Evolutionary conservation across 768 basidiomycete species (phyloP), one percentile per base, ranked within the genome.

Genomic region (Sistotremastrum niveocremeum): DNA sequence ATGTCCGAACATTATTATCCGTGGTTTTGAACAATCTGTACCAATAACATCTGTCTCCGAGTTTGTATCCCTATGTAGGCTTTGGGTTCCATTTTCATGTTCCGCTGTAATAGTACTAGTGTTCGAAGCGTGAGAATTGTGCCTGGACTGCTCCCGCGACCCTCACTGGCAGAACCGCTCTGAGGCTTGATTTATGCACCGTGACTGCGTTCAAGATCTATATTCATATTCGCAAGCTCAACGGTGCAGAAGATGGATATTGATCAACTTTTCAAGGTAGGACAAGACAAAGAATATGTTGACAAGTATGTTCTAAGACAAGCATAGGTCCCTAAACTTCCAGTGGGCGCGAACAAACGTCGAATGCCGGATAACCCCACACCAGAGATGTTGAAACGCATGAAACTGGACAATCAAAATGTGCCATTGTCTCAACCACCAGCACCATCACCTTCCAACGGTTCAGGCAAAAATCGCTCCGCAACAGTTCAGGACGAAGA

Each of bases 1-100:
- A 87, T 89, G 82, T 75, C 79, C 32, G 89, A 94, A 58, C 68
- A 77, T 30, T 91, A 81, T 56, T 73, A 82, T 52, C 84, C 90
- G 4, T 94, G 89, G 86, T 88, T 86, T 62, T 89, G 62, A 61
- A 40, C 6, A 42, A 9, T 33, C 20, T 20, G 20, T 20, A 20
- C 20, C 20, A 20, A 20, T 20, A 20, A 20, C 20, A 20, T 20
- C 20, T 20, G 20, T 20, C 20, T 20, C 20, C 20, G 2, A 20
- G 20, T 20, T 20, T 20, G 20, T 20, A 20, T 20, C 20, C 20
- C 20, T 20, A 20, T 20, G 20, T 20, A 20, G 20, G 20, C 20
- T 20, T 20, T 20, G 20, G 20, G 20, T 20, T 20, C 20, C 20
- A 20, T 20, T 20, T 20, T 20, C 20, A 20, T 20, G 20, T 20